phyloP scores from a whole-genome alignment of 768 basidiomycete species.

The Tricholoma matsutake region DNA sequence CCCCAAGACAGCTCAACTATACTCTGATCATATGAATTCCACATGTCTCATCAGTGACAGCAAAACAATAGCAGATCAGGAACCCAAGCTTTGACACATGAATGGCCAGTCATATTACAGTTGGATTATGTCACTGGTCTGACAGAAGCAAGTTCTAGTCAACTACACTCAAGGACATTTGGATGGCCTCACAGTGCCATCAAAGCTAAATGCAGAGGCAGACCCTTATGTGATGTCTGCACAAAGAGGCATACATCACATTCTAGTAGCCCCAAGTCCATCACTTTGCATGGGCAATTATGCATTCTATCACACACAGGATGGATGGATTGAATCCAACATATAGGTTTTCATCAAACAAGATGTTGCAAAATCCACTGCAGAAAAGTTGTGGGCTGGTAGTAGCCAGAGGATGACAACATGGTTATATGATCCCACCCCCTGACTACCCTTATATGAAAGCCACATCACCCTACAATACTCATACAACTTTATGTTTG shows the following conservation, averaged over 20 bases:
- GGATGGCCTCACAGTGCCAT: not conserved
- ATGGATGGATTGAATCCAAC: conserved; percentile 17
- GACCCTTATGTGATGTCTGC: not conserved
- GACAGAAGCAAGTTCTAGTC: not conserved
- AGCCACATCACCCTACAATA: conserved; percentile 16
- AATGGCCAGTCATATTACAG: conserved; percentile 20
- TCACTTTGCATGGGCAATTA: not conserved
- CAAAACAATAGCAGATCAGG: conserved; percentile 4
- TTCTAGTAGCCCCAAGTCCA: not conserved
- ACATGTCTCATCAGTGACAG: conserved; percentile 17
- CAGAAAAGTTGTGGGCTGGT: not conserved
- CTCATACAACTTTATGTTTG: conserved; percentile 18
- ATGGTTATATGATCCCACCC: conserved; percentile 2
- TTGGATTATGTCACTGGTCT: conserved; percentile 18
- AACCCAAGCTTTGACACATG: no score
- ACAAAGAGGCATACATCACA: not conserved
- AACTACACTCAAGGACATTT: conserved; percentile 7
- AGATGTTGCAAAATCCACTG: not conserved
- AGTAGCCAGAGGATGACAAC: not conserved
- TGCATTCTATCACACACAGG: not conserved
- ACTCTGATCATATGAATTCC: conserved; percentile 24
- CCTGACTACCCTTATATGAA: conserved; percentile 16
- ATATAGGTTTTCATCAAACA: conserved; percentile 5
- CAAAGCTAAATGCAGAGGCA: not conserved
- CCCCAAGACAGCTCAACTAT: not conserved